Conservation (phyloP, 495 filamentous ascomycete genomes). For the Viridothelium virens region DNA sequence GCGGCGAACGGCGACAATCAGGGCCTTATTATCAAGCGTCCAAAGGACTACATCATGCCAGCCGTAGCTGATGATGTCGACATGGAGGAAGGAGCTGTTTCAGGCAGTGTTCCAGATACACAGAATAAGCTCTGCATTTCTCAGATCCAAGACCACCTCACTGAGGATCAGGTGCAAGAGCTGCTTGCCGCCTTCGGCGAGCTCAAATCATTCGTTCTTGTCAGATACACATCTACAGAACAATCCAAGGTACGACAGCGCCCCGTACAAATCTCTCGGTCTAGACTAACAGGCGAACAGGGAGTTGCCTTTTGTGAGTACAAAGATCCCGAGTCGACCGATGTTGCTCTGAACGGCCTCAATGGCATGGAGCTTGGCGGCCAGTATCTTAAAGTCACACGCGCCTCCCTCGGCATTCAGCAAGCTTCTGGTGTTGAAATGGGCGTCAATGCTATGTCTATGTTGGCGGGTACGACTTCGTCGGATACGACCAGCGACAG, state of each 20-base stretch:
- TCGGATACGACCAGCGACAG: constrained; percentile 57
- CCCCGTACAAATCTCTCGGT: constrained; percentile 21
- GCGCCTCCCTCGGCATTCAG: constrained; percentile 85
- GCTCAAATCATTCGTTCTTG: constrained; percentile 84
- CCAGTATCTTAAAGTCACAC: constrained; percentile 70
- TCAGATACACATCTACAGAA: constrained; percentile 78
- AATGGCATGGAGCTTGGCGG: constrained; percentile 90
- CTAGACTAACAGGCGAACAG: constrained; percentile 37
- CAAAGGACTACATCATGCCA: constrained; percentile 97
- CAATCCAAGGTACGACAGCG: constrained; percentile 69
- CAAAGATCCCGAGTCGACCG: constrained; percentile 63
- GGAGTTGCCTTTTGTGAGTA: constrained; percentile 98
- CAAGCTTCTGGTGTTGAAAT: constrained; percentile 87
- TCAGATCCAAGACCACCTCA: constrained; percentile 79
- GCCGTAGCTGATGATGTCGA: constrained; percentile 66
- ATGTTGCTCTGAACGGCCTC: constrained; percentile 81
- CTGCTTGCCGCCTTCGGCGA: constrained; percentile 83
- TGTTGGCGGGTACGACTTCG: constrained; percentile 89
- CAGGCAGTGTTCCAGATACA: constrained; percentile 77
- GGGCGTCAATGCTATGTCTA: constrained; percentile 96
- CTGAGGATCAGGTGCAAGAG: constrained; percentile 84
- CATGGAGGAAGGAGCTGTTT: constrained; percentile 68
- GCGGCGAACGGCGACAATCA: constrained; percentile 44
- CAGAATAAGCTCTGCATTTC: constrained; percentile 91
- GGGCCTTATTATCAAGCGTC: constrained; percentile 76